Base-by-base conservation (phyloP, 1,139 yeast genomes). In the Insectozyma bohioensis region DNA sequence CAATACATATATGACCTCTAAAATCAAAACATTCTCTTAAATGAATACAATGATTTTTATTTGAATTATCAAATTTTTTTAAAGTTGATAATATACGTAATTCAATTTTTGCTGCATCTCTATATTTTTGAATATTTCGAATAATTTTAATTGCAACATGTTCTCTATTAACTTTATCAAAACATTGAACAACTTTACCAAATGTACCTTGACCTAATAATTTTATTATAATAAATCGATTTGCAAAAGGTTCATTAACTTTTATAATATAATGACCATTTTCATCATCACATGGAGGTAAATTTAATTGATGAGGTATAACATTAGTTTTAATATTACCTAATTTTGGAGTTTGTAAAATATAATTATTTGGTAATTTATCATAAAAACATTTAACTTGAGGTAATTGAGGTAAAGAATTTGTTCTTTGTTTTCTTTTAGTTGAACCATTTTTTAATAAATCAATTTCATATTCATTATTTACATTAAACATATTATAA, bases 171-270 rank as follows among this genome's bases (percentile, higher is more conserved):
- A 69, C 62, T 39, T 69, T 70, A 49, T 82, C 90, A 43, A 63
- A 63, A 32, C 88, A 85, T 47, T 79, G 79, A 24, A 88, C 84
- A 10, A 94, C 99, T 54, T 90, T 92, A 12, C 98, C 98, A 65
- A 92, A 94, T 0, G 98, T 94, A 6, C 99, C 99, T 52, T 92
- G 97, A 14, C 99, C 99, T 40, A 94, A 65, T 34, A 87, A 64
- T 36, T 80, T 72, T 21, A 75, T 63, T 12, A 85, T 80, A 16
- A 77, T 60, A 48, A 83, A 81, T 31, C 95, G 67, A 45, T 82
- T 76, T 20, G 90, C 83, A 56, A 83, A 81, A 3, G 58, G 47
- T 27, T 80, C 79, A 40, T 80, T 78, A 10, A 70, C 59, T 35
- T 68, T 75, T 24, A 84, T 80, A 30, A 85, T 74, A 52, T 85